phyloP scores from a whole-genome alignment of 306 rosid genomes.

The Inga oerstediana region DNA sequence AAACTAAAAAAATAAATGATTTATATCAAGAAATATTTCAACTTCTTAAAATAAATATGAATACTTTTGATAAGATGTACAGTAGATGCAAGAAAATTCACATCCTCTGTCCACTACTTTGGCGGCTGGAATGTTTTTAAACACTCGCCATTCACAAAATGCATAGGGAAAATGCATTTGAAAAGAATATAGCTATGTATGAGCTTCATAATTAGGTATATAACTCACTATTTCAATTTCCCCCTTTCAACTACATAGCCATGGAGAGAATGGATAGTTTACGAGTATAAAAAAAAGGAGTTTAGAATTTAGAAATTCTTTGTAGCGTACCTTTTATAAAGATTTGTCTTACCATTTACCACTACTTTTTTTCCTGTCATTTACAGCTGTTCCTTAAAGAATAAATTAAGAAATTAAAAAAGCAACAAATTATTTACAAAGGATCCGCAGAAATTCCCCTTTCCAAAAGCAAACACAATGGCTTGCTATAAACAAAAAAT shows the following conservation, averaged over 20 bases:
- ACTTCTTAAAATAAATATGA: background rate
- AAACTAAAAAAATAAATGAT: background rate
- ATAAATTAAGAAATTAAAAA: no score
- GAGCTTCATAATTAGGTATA: background rate
- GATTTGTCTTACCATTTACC: background rate
- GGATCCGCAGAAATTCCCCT: slow-evolving; percentile 27
- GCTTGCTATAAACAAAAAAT: no score
- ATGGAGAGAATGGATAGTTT: background rate
- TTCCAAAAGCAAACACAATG: no score
- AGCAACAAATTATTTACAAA: slow-evolving; percentile 31
- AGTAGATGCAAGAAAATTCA: background rate
- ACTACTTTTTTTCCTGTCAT: background rate
- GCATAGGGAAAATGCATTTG: background rate
- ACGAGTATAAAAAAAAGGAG: background rate
- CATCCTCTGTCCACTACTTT: background rate
- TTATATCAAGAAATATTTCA: background rate
- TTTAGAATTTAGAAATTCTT: no score
- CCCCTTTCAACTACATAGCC: background rate
- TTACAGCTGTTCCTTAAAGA: no score
- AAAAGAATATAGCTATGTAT: no score
- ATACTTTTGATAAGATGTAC: background rate
- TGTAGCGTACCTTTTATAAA: background rate
- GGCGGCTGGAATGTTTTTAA: background rate
- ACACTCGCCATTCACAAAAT: background rate
- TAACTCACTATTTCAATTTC: background rate